Percentiles rank a stretch among this genome's conserved stretches.
phyloP scores from a whole-genome alignment of 2,329 filamentous ascomycete species.

The Phoma sp. region DNA sequence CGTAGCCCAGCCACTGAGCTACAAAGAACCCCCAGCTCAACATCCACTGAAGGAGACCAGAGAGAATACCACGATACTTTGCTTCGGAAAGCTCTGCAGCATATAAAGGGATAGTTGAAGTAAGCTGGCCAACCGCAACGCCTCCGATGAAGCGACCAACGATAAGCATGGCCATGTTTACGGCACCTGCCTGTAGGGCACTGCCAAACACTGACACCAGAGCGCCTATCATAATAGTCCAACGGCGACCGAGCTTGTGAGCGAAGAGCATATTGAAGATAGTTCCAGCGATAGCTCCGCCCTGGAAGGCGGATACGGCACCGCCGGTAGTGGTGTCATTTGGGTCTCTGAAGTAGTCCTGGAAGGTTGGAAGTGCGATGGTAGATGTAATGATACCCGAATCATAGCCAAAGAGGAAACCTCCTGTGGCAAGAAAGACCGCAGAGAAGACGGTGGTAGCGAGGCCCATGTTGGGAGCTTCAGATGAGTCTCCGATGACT shows the following conservation, averaged over 20 bases:
- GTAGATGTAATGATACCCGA: slow-evolving; percentile 44
- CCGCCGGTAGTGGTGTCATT: slow-evolving; percentile 35
- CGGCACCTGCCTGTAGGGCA: slow-evolving; percentile 46
- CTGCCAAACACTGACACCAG: slow-evolving; percentile 42
- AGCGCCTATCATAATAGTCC: slow-evolving; percentile 44
- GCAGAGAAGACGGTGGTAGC: slow-evolving; percentile 26
- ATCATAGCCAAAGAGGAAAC: slow-evolving; percentile 42
- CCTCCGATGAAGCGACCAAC: slow-evolving; percentile 59
- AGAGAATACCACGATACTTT: slow-evolving; percentile 57
- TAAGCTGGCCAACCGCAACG: slow-evolving; percentile 52
- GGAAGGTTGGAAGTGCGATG: slow-evolving; percentile 36
- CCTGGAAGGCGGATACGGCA: slow-evolving; percentile 48
- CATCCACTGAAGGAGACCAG: slow-evolving; percentile 61
- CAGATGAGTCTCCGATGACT: slow-evolving; percentile 4
- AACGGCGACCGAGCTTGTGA: slow-evolving; percentile 23
- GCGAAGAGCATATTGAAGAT: slow-evolving; percentile 25
- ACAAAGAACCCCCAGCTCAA: slow-evolving; percentile 48
- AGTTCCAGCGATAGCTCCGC: slow-evolving; percentile 35
- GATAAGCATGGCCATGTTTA: slow-evolving; percentile 54
- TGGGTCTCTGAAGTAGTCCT: slow-evolving; percentile 37
- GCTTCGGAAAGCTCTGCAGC: slow-evolving; percentile 42
- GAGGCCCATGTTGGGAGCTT: slow-evolving; percentile 19
- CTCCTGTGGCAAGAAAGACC: slow-evolving; percentile 27
- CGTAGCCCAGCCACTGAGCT: slow-evolving; percentile 50
- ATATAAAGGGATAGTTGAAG: slow-evolving; percentile 28